A percentile compares a stretch with the other conserved stretches of the same genome.
Conservation (phyloP, 2,329 filamentous ascomycete genomes). For the Penicillium sp. region DNA sequence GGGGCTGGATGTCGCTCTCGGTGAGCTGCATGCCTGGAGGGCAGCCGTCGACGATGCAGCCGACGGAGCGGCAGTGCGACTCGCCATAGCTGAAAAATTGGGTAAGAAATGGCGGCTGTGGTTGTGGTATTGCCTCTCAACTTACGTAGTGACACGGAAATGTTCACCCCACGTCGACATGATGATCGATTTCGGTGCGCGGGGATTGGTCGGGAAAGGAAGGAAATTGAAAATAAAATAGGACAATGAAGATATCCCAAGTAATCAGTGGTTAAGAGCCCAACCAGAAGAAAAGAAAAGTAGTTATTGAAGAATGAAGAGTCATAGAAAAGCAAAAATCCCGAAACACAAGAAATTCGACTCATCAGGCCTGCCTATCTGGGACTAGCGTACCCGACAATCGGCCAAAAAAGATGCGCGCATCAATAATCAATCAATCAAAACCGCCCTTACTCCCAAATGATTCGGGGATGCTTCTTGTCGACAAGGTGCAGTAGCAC, state of each 20-base stretch:
- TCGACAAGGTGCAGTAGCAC: slow-evolving; percentile 12
- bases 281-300: neutral
- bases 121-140: slow-evolving; percentile 16
- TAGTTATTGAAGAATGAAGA: neutral
- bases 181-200: slow-evolving; percentile 26
- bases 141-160: slow-evolving; percentile 81
- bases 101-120: neutral
- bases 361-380: slow-evolving; percentile 25
- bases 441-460: slow-evolving; percentile 2
- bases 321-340: slow-evolving; percentile 3
- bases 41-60: slow-evolving; percentile 90
- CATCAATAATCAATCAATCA: neutral
- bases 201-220: neutral
- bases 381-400: slow-evolving; percentile 29
- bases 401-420: slow-evolving; percentile 15
- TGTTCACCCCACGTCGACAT: slow-evolving; percentile 88
- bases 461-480: slow-evolving; percentile 15
- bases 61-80: slow-evolving; percentile 89
- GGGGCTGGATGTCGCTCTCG: slow-evolving; percentile 87
- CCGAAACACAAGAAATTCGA: slow-evolving; percentile 17
- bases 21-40: slow-evolving; percentile 84
- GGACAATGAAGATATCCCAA: neutral
- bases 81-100: slow-evolving; percentile 63
- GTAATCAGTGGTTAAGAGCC: neutral
- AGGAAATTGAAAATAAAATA: slow-evolving; percentile 1